Evolutionary conservation across 148 eudicot species (phyloP), one percentile per base, ranked within the genome.

Genomic region (Drosera capensis): DNA sequence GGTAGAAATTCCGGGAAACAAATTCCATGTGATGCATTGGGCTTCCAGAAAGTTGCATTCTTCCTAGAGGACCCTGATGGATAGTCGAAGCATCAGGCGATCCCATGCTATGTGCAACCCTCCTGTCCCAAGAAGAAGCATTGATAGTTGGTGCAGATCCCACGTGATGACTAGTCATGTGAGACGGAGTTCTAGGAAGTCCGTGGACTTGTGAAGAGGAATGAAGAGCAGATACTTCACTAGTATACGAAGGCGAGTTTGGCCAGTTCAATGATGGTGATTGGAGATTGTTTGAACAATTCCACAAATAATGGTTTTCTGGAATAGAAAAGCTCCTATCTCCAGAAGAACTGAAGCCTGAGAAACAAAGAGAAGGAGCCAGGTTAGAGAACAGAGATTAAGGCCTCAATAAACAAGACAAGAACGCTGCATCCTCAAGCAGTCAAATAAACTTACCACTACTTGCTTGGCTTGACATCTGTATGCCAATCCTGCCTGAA

Each of bases 101-200:
- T 18, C 63, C 84, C 56, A 65, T 70, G 14, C 60, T 62, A 68
- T 64, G 71, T 23, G 68, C 43, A 68, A 63, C 74, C 39, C 66
- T 60, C 55, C 74, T 78, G 43, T 78, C 95, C 93, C 86, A 78
- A 34, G 73, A 53, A 66, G 82, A 78, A 60, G 68, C 67, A 60
- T 81, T 73, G n/a, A 66, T 51, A 42, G 79, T 68, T 25, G 92
- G 92, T 25, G 92, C 77, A 14, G 95, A 78, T 43, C 83, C 95
- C 26, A 71, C 79, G 30, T 75, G 86, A 57, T 70, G 86, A 53
- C 60, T 58, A 60, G 56, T 71, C 54, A 73, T 61, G 43, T 68
- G 82, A 38, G 75, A 67, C 36, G 80, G 78, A 41, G 75, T 60
- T 51, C 75, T 58, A 15, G 71, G 51, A 49, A 72, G 42, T 18